A percentile compares a stretch with the other conserved stretches of the same genome.
Evolutionary conservation across 2,329 filamentous ascomycete species (phyloP).

Genomic region (Exophiala sp.): DNA sequence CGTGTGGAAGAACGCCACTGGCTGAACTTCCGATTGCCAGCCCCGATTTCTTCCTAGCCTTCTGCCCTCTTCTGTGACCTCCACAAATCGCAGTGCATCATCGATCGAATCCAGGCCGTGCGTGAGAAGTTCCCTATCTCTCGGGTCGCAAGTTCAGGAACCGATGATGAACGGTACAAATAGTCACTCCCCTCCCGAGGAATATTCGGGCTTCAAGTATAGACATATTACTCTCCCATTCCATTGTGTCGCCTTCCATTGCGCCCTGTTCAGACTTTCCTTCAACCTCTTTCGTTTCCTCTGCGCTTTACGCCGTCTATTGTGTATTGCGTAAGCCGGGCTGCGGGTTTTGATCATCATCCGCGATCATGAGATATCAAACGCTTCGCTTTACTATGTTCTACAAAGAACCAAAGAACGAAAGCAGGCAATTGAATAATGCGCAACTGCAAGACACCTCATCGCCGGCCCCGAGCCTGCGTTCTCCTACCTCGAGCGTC

Average conservation of each 20-base stretch:
- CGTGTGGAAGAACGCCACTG: neutral
- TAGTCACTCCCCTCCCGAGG: neutral
- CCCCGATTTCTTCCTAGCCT: constrained; percentile 16
- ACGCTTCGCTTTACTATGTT: constrained; percentile 29
- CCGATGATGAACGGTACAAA: neutral
- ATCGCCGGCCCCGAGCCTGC: constrained; percentile 22
- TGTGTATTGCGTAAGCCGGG: neutral
- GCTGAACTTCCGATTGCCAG: constrained; percentile 2
- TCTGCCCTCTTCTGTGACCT: neutral
- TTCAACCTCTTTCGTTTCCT: neutral
- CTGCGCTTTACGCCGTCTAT: neutral
- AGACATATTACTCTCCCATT: neutral
- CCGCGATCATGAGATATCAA: constrained; percentile 27
- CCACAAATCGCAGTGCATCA: constrained; percentile 18
- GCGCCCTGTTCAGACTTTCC: constrained; percentile 1
- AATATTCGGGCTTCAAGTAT: neutral
- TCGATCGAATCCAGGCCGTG: constrained; percentile 1
- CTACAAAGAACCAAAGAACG: constrained; percentile 26
- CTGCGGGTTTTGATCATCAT: neutral
- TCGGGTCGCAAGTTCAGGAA: neutral
- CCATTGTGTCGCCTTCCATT: neutral
- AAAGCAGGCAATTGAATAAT: constrained; percentile 11
- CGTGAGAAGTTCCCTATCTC: constrained; percentile 3
- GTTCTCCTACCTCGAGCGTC: constrained; percentile 21
- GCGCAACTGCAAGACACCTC: neutral